Evolutionary conservation across 768 basidiomycete species (phyloP).

Genomic region (Tephrocybe sp.): DNA sequence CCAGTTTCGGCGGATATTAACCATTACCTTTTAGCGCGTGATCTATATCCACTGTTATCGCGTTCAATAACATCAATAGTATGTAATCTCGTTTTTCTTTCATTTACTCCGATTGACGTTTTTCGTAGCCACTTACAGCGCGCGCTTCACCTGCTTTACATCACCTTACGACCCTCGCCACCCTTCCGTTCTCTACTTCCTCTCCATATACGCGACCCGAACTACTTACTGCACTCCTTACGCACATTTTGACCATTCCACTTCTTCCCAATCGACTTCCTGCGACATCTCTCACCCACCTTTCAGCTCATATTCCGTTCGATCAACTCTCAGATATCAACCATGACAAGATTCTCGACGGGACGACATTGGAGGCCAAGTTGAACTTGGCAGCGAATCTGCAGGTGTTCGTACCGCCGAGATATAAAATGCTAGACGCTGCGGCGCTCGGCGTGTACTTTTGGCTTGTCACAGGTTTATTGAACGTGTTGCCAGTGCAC

Average conservation of each 20-base stretch:
- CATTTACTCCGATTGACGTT: background rate
- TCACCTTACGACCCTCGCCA: conserved; percentile 44
- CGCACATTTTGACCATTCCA: conserved; percentile 66
- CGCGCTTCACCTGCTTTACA: conserved; percentile 55
- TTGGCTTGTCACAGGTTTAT: conserved; percentile 44
- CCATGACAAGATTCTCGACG: conserved; percentile 22
- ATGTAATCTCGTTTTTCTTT: conserved; percentile 18
- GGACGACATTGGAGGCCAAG: conserved; percentile 29
- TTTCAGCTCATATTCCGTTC: conserved; percentile 66
- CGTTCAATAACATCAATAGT: conserved; percentile 48
- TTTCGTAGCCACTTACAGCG: conserved; percentile 48
- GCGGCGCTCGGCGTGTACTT: conserved; percentile 52
- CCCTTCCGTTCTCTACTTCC: conserved; percentile 34
- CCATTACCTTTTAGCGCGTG: conserved; percentile 44
- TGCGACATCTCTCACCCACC: conserved; percentile 53
- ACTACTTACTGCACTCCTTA: conserved; percentile 41
- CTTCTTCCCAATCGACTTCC: conserved; percentile 76
- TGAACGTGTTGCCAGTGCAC: conserved; percentile 52
- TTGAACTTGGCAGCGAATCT: conserved; percentile 75
- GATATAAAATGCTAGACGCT: conserved; percentile 49
- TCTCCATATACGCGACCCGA: conserved; percentile 23
- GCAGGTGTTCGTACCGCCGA: conserved; percentile 58
- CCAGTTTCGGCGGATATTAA: conserved; percentile 33
- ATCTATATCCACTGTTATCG: conserved; percentile 43
- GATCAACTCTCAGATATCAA: conserved; percentile 29